Base-by-base conservation (phyloP, 2,329 filamentous ascomycete genomes). In the Paradendryphiella salina region DNA sequence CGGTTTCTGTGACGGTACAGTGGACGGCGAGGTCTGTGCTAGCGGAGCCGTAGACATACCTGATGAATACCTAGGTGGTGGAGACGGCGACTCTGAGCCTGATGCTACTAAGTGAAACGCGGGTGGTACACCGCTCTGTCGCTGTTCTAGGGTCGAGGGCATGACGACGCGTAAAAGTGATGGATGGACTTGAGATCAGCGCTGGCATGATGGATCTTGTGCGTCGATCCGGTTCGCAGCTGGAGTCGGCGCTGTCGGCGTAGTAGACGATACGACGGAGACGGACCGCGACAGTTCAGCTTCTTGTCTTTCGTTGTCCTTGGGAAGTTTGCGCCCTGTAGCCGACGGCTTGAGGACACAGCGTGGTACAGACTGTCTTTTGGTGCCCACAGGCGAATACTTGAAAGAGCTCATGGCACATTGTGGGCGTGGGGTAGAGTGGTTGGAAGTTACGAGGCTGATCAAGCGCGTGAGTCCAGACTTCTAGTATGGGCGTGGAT, bases 351-450 rank as follows among this genome's bases (percentile, higher is more conserved):
- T 61, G 50, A 1, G 51, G 43, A 35, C 67, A 70, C 13, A 64
- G 61, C 4, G 67, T 70, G 13, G 55, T 65, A 52, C 61, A 68
- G 44, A 69, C 56, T 6, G 41, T 41, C 21, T 64, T 66, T 9
- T 39, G 47, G 60, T 66, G 60, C 20, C 52, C 44, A 50, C 69
- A 71, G 46, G 56, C 56, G 50, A 63, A 65, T 39, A 59, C 34
- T 50, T 70, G 63, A 43, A 64, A 13, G 20, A 68, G 59, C 26
- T 61, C 59, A 26, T 61, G 46, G 50, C 67, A 70, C 67, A 67
- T 69, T 14, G 10, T 23, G 14, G 34, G 18, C 33, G 6, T 15
- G 31, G 10, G 11, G 2, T 17, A 20, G 23, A 13, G 6, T 20
- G n/a, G 7, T n/a, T 15, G 2, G 5, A 3, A 18, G 2, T 14